phyloP scores from a whole-genome alignment of 2,329 filamentous ascomycete genomes.

The Zasmidium angulare region DNA sequence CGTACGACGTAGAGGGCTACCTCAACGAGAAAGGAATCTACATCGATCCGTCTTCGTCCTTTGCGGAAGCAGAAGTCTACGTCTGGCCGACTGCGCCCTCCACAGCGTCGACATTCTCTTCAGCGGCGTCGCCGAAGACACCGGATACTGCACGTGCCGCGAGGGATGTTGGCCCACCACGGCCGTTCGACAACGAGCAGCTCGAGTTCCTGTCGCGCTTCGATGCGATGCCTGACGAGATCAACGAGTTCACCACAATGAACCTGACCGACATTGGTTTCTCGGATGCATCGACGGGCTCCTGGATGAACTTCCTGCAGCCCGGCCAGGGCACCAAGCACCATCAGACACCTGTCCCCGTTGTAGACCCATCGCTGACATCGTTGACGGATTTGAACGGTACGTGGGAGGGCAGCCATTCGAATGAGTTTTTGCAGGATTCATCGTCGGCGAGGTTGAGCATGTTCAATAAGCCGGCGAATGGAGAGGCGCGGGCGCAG shows the following conservation, averaged over 20 bases:
- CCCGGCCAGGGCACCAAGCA: slow-evolving; percentile 16
- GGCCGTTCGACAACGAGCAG: slow-evolving; percentile 13
- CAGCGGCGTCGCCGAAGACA: not conserved
- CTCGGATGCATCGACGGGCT: slow-evolving; percentile 24
- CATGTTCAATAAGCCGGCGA: not conserved
- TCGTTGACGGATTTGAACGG: too few relatives aligned
- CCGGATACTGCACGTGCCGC: not conserved
- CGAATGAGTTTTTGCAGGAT: slow-evolving; percentile 3
- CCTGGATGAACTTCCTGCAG: slow-evolving; percentile 31
- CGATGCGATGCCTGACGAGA: slow-evolving; percentile 1
- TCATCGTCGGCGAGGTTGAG: not conserved
- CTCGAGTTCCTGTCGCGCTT: slow-evolving; percentile 2
- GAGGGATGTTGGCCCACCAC: not conserved
- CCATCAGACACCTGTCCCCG: slow-evolving; percentile 3
- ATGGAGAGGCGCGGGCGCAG: not conserved
- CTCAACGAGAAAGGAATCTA: slow-evolving; percentile 62
- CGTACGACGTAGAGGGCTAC: slow-evolving; percentile 74
- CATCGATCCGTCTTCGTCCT: slow-evolving; percentile 62
- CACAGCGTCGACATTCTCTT: not conserved
- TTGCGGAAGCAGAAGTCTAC: slow-evolving; percentile 55
- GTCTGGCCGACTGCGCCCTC: not conserved
- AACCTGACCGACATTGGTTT: slow-evolving; percentile 22
- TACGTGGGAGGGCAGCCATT: slow-evolving; percentile 4
- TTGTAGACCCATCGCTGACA: not conserved
- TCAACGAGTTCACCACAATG: slow-evolving; percentile 7